phyloP scores from a whole-genome alignment of 2,329 filamentous ascomycete genomes.

The Fusarium xylarioides region DNA sequence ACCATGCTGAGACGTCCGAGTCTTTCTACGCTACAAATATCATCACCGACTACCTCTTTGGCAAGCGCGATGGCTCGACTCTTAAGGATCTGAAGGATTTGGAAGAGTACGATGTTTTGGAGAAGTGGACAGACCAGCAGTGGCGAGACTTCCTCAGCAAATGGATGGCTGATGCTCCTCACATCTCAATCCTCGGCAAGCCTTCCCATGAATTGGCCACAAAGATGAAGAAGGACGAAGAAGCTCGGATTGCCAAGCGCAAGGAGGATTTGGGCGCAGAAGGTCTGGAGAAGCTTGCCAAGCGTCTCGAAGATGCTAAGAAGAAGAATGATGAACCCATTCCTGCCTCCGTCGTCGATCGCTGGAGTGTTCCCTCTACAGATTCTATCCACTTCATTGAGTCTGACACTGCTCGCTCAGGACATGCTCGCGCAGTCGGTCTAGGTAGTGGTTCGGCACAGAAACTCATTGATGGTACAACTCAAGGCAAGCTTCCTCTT shows the following conservation, averaged over 20 bases:
- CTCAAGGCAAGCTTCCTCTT: conserved; percentile 69
- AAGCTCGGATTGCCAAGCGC: conserved; percentile 79
- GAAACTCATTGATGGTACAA: conserved; percentile 75
- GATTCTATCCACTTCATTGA: conserved; percentile 96
- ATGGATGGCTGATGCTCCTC: conserved; percentile 86
- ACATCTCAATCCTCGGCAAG: conserved; percentile 87
- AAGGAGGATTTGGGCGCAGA: conserved; percentile 83
- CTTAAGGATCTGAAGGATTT: conserved; percentile 67
- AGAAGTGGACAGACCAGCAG: conserved; percentile 81
- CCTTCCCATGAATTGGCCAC: conserved; percentile 83
- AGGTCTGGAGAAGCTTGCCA: conserved; percentile 77
- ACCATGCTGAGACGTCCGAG: conserved; percentile 81
- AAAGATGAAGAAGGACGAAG: conserved; percentile 83
- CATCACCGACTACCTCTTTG: conserved; percentile 93
- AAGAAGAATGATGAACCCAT: conserved; percentile 89
- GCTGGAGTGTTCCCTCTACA: conserved; percentile 83
- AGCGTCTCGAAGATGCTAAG: conserved; percentile 84
- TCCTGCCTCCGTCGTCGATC: conserved; percentile 80
- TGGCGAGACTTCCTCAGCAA: conserved; percentile 85
- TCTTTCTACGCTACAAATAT: conserved; percentile 85
- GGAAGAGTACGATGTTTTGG: conserved; percentile 72
- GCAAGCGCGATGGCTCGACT: conserved; percentile 82
- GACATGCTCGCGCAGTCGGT: conserved; percentile 77
- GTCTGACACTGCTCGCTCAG: conserved; percentile 84
- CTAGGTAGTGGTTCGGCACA: conserved; percentile 75